Base-by-base conservation (phyloP, 495 filamentous ascomycete species). In the Trichoderma gamsii region DNA sequence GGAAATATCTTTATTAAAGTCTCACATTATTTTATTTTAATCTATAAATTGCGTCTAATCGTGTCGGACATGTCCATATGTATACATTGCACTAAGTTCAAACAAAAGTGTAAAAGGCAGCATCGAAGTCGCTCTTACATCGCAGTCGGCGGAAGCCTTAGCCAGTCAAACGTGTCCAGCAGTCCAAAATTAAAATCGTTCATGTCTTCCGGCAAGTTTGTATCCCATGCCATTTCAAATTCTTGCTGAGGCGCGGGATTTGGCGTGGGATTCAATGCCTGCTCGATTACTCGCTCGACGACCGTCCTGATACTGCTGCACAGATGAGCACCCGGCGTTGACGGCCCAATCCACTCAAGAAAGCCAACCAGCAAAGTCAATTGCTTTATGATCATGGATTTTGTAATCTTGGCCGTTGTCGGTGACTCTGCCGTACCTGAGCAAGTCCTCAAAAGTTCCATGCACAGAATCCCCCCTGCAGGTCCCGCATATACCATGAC, bases 381-480 rank as follows among this genome's bases (percentile, higher is more conserved):
- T 66, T 88, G 87, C 61, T 88, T 87, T 44, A 89, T 86, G 8
- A 85, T 78, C 69, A 86, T 83, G 2, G 87, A 85, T 13, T 86
- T 81, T 0, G 86, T 85, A 75, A 66, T 78, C 66, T 32, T 78
- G 67, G 35, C 70, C 61, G 56, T 77, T 12, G 38, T 78, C 68
- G 35, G 71, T 64, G 59, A 76, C 1, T 78, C 73, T 73, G 68
- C 84, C 82, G 15, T 83, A 83, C 68, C 88, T 85, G 23, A 21
- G 27, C 6, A 49, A 49, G 44, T 49, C 18, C 29, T 25, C n/a
- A 68, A 59, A 15, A 90, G 80, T 70, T 90, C 88, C 59, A 89
- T 79, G 29, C 84, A 83, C 21, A 89, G 80, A 63, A 88, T 83
- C 9, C 85, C 84, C 3, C 86, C 86, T 16, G 79, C 77, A 3